phyloP scores from a whole-genome alignment of 352 stramenopile genomes.

The Phytophthora colocasiae region DNA sequence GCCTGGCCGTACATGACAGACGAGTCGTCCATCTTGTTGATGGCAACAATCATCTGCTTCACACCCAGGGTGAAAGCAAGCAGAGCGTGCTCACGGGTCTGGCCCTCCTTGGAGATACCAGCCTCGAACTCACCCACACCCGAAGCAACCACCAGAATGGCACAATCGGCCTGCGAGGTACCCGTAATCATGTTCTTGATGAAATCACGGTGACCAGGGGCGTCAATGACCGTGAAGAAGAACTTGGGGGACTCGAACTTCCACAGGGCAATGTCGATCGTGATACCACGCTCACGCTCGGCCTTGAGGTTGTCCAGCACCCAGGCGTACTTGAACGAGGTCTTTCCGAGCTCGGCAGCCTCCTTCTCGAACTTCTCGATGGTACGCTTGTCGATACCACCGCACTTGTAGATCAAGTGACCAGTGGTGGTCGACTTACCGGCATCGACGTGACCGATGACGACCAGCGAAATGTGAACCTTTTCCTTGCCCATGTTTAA shows the following conservation, averaged over 20 bases:
- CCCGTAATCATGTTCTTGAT: conserved; percentile 99
- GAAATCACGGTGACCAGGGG: conserved; percentile 98
- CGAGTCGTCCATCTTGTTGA: conserved; percentile 99
- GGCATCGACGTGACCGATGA: conserved; percentile 97
- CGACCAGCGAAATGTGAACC: conserved; percentile 92
- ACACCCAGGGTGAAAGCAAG: conserved; percentile 97
- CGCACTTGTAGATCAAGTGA: conserved; percentile 99
- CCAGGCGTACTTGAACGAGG: conserved; percentile 99
- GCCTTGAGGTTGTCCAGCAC: conserved; percentile 99
- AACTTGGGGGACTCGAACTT: conserved; percentile 98
- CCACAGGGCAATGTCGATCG: conserved; percentile 97
- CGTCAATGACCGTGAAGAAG: conserved; percentile 98
- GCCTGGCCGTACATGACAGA: conserved; percentile 93
- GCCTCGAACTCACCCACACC: conserved; percentile 94
- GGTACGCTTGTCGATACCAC: conserved; percentile 98
- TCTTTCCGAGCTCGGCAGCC: conserved; percentile 96
- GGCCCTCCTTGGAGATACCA: conserved; percentile 95
- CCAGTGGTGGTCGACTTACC: conserved; percentile 99
- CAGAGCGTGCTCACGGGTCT: conserved; percentile 96
- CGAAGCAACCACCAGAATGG: conserved; percentile 96
- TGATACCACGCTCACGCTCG: conserved; percentile 98
- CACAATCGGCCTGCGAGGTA: conserved; percentile 97
- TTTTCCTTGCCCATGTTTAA: conserved; percentile 78
- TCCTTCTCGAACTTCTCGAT: conserved; percentile 99
- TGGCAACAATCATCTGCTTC: conserved; percentile 97